Base-by-base conservation (phyloP, 208 protist genomes). In the Porcisia deanei region DNA sequence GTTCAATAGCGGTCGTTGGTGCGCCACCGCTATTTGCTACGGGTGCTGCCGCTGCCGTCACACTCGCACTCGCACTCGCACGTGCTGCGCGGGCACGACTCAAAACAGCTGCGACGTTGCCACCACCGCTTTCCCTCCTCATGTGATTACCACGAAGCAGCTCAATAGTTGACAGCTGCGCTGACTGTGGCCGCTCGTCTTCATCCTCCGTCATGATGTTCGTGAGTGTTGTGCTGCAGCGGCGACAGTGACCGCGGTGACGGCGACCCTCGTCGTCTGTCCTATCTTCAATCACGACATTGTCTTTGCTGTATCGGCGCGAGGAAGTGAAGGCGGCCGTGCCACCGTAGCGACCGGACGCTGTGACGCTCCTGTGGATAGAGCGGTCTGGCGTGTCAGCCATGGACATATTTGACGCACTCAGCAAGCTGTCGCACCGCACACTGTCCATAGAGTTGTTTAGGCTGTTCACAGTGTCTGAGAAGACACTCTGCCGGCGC, bases 401-500 rank as follows among this genome's bases (percentile, higher is more conserved):
- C 30, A 37, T 14, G 5, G 49, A 57, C 34, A n/a, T 60, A 52
- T 73, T 63, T 3, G 47, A 37, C 64, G 43, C 47, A 25, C 66
- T 71, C 30, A 49, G 68, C 12, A 73, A 49, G 25, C 70, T 73
- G 18, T 54, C 57, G 63, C 70, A 80, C 18, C 43, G 63, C 39
- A 80, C 76, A 41, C 70, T 80, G 63, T 80, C 76, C 20, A 65
- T 54, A n/a, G 76, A 80, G 76, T 80, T 69, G 14, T 80, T 61
- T 4, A 80, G 45, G 0, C 70, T 70, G 54, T 80, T 80, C 30
- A 75, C 76, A 4, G 61, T 18, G 43, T 80, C 76, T 7, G 68
- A 73, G 9, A 70, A 80, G 4, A 37, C 54, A 53, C 76, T 80
- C 41, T 63, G 76, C 37, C 41, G 49, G 18, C 34, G 47, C 8